Evolutionary conservation across 352 stramenopile species (phyloP), one percentile per base, ranked within the genome.

Genomic region (Plasmopara viticola): DNA sequence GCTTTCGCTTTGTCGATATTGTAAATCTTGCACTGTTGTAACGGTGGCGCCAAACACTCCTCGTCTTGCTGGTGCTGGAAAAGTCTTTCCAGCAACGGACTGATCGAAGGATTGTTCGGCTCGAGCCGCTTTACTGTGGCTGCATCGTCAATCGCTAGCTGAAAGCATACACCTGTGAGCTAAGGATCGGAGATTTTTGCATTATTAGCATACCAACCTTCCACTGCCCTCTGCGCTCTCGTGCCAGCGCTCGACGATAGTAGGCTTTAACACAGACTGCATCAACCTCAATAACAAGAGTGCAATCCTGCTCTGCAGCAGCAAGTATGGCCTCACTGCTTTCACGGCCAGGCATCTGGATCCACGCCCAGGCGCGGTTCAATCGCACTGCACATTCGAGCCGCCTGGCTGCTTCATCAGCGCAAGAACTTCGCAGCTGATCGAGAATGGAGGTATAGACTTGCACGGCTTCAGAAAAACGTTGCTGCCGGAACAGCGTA

Each of bases 211-310:
- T 28, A 6, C 47, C 10, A 57, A 86, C 73, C 69, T 68, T 67
- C 12, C 68, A 54, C 18, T 94, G 73, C 12, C 74, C 76, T 37
- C 97, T 51, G 25, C 72, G 78, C 30, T 92, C 73, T 46, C 76
- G 64, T 6, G 83, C 86, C 13, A 93, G 43, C 0, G 87, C 87
- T 29, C 89, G 71, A 7, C 94, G 70, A 54, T 96, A 98, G 6
- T 90, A 67, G 0, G 88, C 91, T 65, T 98, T 98, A 30, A 97
- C 71, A 57, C 90, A 88, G 4, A 43, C 53, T 0, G 58, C n/a
- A 13, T 97, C 76, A 25, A 78, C 68, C 6, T 44, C 14, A 6
- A 98, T 58, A 12, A 81, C 87, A 4, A 60, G 56, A 5, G 64
- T 70, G 15, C 91, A 96, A 15, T 97, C 84, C 30, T 84, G 52